A percentile compares a stretch with the other conserved stretches of the same genome.
Conservation (phyloP, 1,139 yeast genomes). For the Candida tetrigidarum region DNA sequence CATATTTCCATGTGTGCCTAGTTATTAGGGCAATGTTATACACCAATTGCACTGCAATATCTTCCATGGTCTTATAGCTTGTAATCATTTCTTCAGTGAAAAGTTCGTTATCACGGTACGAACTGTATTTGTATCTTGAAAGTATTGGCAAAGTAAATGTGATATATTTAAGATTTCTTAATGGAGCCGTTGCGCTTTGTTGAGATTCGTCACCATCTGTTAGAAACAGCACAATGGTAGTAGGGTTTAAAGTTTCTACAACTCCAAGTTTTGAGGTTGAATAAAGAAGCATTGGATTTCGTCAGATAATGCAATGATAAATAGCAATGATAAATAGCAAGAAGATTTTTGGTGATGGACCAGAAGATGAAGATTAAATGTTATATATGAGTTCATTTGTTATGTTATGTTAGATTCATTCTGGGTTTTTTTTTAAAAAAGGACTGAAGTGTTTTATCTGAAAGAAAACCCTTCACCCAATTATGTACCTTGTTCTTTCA, state of each 20-base stretch:
- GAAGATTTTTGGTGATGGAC: too few species aligned
- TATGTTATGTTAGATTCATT: not conserved
- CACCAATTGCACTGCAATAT: not conserved
- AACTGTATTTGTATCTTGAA: conserved; percentile 5
- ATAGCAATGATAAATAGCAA: not conserved
- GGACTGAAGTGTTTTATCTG: too few species aligned
- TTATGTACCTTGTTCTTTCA: too few species aligned
- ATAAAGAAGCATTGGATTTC: not conserved
- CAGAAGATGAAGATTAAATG: too few species aligned
- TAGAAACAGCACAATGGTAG: not conserved
- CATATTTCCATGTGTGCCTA: conserved; percentile 11
- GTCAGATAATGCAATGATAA: not conserved
- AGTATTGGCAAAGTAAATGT: conserved; percentile 8
- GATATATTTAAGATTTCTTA: conserved; percentile 1
- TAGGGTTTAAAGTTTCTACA: not conserved
- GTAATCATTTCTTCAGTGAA: conserved; percentile 1
- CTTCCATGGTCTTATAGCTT: conserved; percentile 6
- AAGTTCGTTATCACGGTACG: not conserved
- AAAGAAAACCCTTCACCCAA: too few species aligned
- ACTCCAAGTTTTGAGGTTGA: not conserved
- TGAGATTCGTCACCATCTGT: not conserved
- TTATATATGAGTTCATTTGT: not conserved
- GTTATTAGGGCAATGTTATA: conserved; percentile 2
- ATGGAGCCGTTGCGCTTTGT: not conserved
- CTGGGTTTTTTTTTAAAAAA: not conserved